A percentile compares a stretch with the other conserved stretches of the same genome.
phyloP scores from a whole-genome alignment of 768 basidiomycete species.

The Cystofilobasidium macerans region DNA sequence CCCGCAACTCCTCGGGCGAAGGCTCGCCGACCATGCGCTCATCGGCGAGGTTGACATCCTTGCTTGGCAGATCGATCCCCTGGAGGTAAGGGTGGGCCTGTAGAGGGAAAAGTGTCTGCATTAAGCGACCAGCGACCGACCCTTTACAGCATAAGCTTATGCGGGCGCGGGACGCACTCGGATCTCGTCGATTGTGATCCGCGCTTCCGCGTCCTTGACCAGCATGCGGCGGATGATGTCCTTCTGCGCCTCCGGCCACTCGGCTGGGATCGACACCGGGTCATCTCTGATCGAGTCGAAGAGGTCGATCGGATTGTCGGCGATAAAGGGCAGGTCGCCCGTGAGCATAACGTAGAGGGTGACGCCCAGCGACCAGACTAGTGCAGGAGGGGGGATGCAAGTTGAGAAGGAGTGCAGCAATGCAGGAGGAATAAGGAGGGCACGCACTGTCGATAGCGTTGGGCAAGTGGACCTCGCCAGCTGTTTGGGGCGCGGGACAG shows the following conservation, averaged over 20 bases:
- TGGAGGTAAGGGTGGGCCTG: constrained; percentile 22
- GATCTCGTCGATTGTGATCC: constrained; percentile 33
- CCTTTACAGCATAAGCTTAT: too few relatives aligned
- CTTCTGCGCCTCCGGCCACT: constrained; percentile 33
- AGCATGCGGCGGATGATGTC: constrained; percentile 33
- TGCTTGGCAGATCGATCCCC: constrained; percentile 8
- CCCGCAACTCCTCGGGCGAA: constrained; percentile 35
- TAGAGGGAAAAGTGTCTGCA: too few relatives aligned
- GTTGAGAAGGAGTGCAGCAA: neutral
- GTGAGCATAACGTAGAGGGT: constrained; percentile 39
- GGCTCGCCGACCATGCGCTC: constrained; percentile 34
- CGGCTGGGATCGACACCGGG: constrained; percentile 32
- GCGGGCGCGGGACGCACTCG: constrained; percentile 31
- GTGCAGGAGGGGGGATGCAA: neutral
- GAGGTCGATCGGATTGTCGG: constrained; percentile 35
- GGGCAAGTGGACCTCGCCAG: neutral
- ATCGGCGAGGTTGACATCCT: constrained; percentile 18
- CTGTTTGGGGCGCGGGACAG: constrained; percentile 32
- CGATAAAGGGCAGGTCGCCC: constrained; percentile 35
- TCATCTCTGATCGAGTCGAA: constrained; percentile 32
- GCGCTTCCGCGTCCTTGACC: constrained; percentile 31
- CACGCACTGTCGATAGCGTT: constrained; percentile 27
- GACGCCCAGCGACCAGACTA: constrained; percentile 31
- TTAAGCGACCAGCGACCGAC: too few relatives aligned
- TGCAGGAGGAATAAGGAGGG: neutral